Conservation (phyloP, 208 protist species). For the Herpetomonas tarakana region DNA sequence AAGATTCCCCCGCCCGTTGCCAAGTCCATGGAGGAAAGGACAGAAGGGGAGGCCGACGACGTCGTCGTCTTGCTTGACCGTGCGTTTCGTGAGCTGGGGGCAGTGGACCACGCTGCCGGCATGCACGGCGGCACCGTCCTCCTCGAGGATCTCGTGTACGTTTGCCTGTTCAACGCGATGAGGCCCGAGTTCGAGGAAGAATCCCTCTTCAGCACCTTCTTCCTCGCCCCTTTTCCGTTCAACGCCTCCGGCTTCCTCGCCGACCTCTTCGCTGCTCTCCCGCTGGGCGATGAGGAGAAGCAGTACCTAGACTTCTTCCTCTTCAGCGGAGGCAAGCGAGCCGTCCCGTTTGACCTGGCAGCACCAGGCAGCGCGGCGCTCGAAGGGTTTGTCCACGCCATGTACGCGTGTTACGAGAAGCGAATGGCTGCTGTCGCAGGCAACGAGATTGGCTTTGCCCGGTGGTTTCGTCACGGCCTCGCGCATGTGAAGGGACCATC, state of each 20-base stretch:
- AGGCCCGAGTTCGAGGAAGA: slow-evolving; percentile 2
- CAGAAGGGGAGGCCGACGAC: neutral
- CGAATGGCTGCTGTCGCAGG: neutral
- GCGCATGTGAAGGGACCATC: neutral
- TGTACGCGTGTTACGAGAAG: neutral
- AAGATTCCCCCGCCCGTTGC: neutral
- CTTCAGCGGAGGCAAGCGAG: slow-evolving; percentile 2
- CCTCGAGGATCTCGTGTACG: slow-evolving; percentile 13
- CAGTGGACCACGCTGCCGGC: neutral
- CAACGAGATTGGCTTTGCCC: neutral
- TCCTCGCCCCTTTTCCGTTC: slow-evolving; percentile 4
- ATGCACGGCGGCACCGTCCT: neutral
- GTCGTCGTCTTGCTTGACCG: neutral
- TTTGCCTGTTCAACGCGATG: slow-evolving; percentile 11
- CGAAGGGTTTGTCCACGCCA: slow-evolving; percentile 2
- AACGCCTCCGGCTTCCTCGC: neutral
- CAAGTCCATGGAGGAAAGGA: neutral
- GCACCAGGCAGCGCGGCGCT: neutral
- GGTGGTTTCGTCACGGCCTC: neutral
- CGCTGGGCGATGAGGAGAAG: slow-evolving; percentile 4
- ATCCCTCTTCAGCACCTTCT: slow-evolving; percentile 8
- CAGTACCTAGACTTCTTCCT: slow-evolving; percentile 20
- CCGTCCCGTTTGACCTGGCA: slow-evolving; percentile 5
- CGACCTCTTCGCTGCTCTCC: neutral
- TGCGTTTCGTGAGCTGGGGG: slow-evolving; percentile 5